Base-by-base conservation (phyloP, 78 protist species). In the Cavenderia fasciculata region DNA sequence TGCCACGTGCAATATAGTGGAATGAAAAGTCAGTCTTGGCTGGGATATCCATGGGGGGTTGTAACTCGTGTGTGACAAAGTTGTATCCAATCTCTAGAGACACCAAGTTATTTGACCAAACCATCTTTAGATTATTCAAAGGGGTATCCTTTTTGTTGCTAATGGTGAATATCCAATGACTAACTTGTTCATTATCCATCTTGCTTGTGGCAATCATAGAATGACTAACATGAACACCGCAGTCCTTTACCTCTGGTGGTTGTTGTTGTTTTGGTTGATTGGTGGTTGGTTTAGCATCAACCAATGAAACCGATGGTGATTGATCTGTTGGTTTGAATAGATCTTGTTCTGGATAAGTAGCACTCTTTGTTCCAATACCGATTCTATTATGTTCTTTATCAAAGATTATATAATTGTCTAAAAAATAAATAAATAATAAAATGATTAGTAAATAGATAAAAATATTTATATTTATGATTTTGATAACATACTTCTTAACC, bases 361-460 rank as follows among this genome's bases (percentile, higher is more conserved):
- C 34, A 5, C 1, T 44, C n/a, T 68, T 82, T 27, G 27, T 56
- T 25, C 78, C 75, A 82, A 82, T 66, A 29, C 90, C 90, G 47
- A 82, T 62, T 68, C 78, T 82, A 57, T 82, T 82, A 68, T 82
- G 76, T 44, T 82, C 90, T 56, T 71, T 82, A 82, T 82, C 90
- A 68, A 82, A 82, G 11, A 82, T 52, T 40, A 82, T 52, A 82
- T 69, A 82, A 11, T 59, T 57, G 56, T 82, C 77, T 77, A 49
- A 14, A n/a, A 8, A 14, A 51, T 57, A 12, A 2, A 12, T n/a
- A 40, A n/a, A 27, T 4, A 41, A 40, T 44, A 40, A 31, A 16
- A 63, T 63, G 18, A 63, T 11, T 63, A 63, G 2, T 63, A 1
- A 63, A n/a, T 21, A 31, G 23, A 7, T 27, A 21, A 63, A 63